Base-by-base conservation (phyloP, 345 rosid genomes). In the Gynandropsis gynandra region DNA sequence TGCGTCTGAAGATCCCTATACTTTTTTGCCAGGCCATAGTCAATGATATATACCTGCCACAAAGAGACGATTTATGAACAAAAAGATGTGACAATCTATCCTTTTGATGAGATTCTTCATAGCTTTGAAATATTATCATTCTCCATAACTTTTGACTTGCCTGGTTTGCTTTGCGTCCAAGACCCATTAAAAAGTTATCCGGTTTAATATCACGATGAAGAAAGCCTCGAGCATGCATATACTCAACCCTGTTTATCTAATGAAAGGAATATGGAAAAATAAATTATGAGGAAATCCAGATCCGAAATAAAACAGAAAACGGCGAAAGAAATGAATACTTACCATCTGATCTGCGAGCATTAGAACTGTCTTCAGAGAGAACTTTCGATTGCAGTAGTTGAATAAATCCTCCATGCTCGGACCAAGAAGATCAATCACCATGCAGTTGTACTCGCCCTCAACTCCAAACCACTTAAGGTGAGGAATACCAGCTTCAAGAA, bases 131-230 rank as follows among this genome's bases (percentile, higher is more conserved):
- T 37, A 37, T 10, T 37, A 37, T 10, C 41, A 37, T 37, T 37
- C 2, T 2, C 2, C 29, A 24, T 2, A 24, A 24, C 2, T n/a
- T 46, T 33, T 10, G 15, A 57, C 52, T 33, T 54, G 82, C 98
- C 87, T 90, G 98, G 76, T 90, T 90, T 43, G 96, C 96, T 79
- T 84, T 87, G 68, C 95, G 87, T 33, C 93, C 92, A 64, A 90
- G 74, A 61, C 98, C 98, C 98, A 90, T 90, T 53, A 90, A 76
- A 47, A 90, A 90, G 76, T 87, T 90, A 65, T 87, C 98, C 48
- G 98, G 98, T 73, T 90, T 90, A 38, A 90, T 82, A 72, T 90
- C 98, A 65, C 98, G 96, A 47, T 90, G 98, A 58, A 90, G 87
- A 65, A 90, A 87, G 36, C 96, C 95, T 59, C 81, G 80, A 16